Evolutionary conservation across 2,329 filamentous ascomycete species (phyloP), one percentile per base, ranked within the genome.

Genomic region (Cercospora zeae-maydis): DNA sequence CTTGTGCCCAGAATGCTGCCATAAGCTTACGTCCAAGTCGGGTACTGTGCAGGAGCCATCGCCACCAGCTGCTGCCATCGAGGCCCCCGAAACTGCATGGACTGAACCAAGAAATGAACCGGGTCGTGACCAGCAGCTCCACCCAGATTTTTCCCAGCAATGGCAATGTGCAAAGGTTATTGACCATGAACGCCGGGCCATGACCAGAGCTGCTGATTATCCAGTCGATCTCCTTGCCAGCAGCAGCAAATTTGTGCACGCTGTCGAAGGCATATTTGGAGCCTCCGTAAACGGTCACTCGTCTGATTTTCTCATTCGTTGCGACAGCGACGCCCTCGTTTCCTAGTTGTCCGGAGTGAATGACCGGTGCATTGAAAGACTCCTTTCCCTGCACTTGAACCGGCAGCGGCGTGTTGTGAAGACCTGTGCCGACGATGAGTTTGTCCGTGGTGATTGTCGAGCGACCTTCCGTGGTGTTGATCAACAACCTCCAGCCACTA

Each of bases 221-320:
- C 64, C 61, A 63, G 36, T 63, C 61, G 30, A 66, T 61, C 30
- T 66, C n/a, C 21, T 63, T 66, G 9, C 64, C 64, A 10, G 55
- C 52, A 16, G 58, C 53, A 7, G 64, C 62, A 21, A 66, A 62
- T 19, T 52, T 57, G 16, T 61, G 64, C 4, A 64, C 62, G 13
- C 51, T 58, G 27, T 64, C 62, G 59, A 59, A 64, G 7, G 59
- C 59, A 42, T 60, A 64, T 52, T 64, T 64, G 5, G 57, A 64
- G 21, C 58, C 64, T 8, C 64, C 62, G 33, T 49, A 59, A 3
- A 66, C 36, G 16, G 62, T 66, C 19, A 64, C 62, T 0, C 57
- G 55, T 14, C 51, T 34, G 31, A 66, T 21, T 7, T 62, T 37
- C 2, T 42, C 36, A 14, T 61, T 53, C n/a, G 49, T 39, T 13